Base-by-base conservation (phyloP, 2,329 filamentous ascomycete species). In the Chaetothyriales sp. region DNA sequence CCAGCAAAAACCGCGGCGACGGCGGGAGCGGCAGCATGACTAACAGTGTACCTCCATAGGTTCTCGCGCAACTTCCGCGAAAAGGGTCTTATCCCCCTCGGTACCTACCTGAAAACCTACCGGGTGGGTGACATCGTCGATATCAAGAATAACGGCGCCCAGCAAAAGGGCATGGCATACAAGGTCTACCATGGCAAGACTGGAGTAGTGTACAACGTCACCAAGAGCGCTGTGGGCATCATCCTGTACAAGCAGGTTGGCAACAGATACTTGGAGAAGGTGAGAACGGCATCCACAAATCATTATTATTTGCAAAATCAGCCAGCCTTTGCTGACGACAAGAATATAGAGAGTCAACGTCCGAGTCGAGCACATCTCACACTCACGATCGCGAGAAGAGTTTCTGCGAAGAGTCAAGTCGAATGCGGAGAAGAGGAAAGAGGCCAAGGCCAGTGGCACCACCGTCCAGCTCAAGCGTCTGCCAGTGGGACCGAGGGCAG, bases 111-210 rank as follows among this genome's bases (percentile, higher is more conserved):
- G 67, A 67, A 82, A 67, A 60, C 48, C 53, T 61, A 56, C 65
- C 87, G 83, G 72, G 92, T 98, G 68, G 92, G 92, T 73, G 92
- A 98, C 69, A 95, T 96, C 65, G 92, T 98, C 68, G 92, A 98
- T 72, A 87, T 98, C 72, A 93, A 94, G 76, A 86, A 85, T 69
- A 96, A 98, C 78, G 92, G 89, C 84, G 92, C 88, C 68, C 85
- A 93, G 61, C 89, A 95, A 79, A 94, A 95, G 82, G 89, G 88
- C 85, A 92, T 95, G 87, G 89, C 90, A 66, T 88, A 89, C 84
- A 95, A 95, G 81, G 85, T 95, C 76, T 95, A 94, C 84, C 89
- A 96, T 81, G 92, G 90, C 69, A 96, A 96, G 86, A 95, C 89
- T 60, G 88, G 88, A 70, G 86, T 95, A 66, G 77, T 95, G 75